Conservation (phyloP, 345 rosid genomes). For the Euphorbia lathyris region DNA sequence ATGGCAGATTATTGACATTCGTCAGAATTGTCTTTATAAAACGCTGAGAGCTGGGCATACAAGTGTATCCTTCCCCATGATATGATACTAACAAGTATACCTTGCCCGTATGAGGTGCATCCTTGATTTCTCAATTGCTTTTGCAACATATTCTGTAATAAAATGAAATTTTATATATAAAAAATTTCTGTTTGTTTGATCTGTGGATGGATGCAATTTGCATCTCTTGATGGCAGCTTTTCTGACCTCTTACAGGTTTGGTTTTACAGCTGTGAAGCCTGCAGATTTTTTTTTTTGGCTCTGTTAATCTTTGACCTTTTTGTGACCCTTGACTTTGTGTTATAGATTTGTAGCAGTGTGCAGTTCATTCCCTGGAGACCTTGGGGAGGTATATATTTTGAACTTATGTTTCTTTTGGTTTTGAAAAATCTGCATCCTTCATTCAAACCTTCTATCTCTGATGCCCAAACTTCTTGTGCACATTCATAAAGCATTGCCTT, state of each 20-base stretch:
- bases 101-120: neutral
- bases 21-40: constrained; percentile 65
- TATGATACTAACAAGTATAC: neutral
- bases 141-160: neutral
- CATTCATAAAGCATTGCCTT: neutral
- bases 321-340: constrained; percentile 31
- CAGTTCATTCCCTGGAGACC: constrained; percentile 95
- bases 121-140: constrained; percentile 14
- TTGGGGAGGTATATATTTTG: constrained; percentile 67
- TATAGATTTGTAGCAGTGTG: constrained; percentile 80
- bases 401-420: constrained; percentile 9
- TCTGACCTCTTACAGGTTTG: neutral
- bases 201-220: neutral
- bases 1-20: constrained; percentile 72
- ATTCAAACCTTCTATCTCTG: neutral
- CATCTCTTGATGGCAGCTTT: neutral
- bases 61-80: constrained; percentile 62
- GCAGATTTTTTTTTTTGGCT: neutral
- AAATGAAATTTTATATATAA: neutral
- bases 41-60: constrained; percentile 83
- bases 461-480: neutral
- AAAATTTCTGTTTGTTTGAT: neutral
- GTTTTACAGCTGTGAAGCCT: neutral
- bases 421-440: neutral
- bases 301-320: neutral